Evolutionary conservation across 1,284 basidiomycete genomes (phyloP), one percentile per base, ranked within the genome.

Genomic region (Marasmius oreades): DNA sequence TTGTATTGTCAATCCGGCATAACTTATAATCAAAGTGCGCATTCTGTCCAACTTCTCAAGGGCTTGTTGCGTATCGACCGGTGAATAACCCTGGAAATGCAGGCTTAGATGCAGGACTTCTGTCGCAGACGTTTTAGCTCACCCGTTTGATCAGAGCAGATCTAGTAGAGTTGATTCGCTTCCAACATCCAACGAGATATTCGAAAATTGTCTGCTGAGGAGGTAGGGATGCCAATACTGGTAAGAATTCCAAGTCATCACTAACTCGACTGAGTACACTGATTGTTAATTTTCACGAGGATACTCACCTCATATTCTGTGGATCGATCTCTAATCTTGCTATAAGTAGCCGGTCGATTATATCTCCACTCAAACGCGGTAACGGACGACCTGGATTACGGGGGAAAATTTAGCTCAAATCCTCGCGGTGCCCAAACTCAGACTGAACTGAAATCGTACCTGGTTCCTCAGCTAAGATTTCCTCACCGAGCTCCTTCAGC

Each of bases 111-210:
- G 7, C 50, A 45, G 31, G 42, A 52, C 28, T 12, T 22, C 36
- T 1, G 6, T 47, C 3, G 11, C 36, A 43, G 36, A 7, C 46
- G 20, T 36, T 24, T 26, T 8, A 26, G 68, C 69, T 46, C 56
- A 87, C 89, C 77, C 84, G 85, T 67, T 86, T 88, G 43, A 80
- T 63, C 14, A 88, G 66, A 34, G 79, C 75, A 26, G 78, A 73
- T 60, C 83, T 83, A 5, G 78, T 77, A 1, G 70, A 63, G 59
- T 92, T 88, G 45, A 90, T 67, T 22, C 94, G 81, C 70, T 92
- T 94, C 96, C 96, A 99, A 65, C 91, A 90, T 20, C 88, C 88
- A 1, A 93, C 80, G 22, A 99, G 80, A 67, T 95, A 99, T 66
- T 98, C 94, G 62, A 95, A 95, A 0, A 86, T 81, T 0, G 95